Evolutionary conservation across 2,329 filamentous ascomycete genomes (phyloP).

Genomic region (Trichophyton schoenleinii): DNA sequence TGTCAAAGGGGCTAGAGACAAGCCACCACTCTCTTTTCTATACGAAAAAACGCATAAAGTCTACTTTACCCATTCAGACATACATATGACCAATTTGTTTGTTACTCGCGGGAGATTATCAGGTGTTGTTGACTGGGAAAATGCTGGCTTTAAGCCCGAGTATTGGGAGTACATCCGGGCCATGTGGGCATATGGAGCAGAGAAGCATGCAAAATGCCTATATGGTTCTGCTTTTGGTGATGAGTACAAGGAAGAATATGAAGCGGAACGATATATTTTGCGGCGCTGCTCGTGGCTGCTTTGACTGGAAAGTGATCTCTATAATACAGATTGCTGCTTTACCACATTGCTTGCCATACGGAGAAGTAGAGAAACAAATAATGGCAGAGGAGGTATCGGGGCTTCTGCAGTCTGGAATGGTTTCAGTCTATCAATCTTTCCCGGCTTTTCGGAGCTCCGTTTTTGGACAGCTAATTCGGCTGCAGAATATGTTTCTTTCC

Average conservation of each 20-base stretch:
- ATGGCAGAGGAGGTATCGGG: too few species aligned
- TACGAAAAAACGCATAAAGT: constrained; percentile 11
- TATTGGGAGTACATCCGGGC: constrained; percentile 12
- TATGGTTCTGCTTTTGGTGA: constrained; percentile 8
- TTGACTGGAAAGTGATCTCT: not conserved
- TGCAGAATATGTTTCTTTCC: too few species aligned
- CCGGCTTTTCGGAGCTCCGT: too few species aligned
- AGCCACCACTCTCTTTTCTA: constrained; percentile 7
- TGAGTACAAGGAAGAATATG: constrained; percentile 9
- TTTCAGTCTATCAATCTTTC: too few species aligned
- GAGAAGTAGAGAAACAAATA: too few species aligned
- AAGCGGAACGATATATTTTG: constrained; percentile 8
- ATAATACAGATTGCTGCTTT: too few species aligned
- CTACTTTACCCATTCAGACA: constrained; percentile 12
- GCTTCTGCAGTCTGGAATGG: too few species aligned
- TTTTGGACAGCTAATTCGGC: too few species aligned
- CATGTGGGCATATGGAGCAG: not conserved
- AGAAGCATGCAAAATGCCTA: not conserved
- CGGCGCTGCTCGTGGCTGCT: not conserved
- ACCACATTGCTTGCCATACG: too few species aligned
- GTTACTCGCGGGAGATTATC: constrained; percentile 5
- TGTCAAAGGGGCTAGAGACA: constrained; percentile 4
- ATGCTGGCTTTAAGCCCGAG: constrained; percentile 11
- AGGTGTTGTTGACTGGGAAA: constrained; percentile 11
- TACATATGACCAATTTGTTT: constrained; percentile 6